Conservation (phyloP, 2,329 filamentous ascomycete genomes). For the Tolypocladium ovalisporum region DNA sequence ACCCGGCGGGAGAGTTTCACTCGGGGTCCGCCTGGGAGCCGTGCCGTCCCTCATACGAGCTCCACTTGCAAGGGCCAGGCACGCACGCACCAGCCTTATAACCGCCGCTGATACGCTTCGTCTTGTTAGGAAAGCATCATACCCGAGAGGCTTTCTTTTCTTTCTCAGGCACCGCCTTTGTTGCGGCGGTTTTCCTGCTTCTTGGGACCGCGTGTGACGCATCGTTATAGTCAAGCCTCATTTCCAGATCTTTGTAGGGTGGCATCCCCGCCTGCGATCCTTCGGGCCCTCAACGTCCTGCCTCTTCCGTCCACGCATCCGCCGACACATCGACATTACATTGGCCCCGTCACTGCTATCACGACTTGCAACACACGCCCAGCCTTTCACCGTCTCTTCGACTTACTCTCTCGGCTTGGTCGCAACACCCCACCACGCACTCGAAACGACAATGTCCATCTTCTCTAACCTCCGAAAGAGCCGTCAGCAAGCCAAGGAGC, state of each 20-base stretch:
- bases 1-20: neutral
- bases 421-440: neutral
- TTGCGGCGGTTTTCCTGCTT: neutral
- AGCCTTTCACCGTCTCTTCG: neutral
- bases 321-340: neutral
- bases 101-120: neutral
- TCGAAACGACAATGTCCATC: conserved; percentile 38
- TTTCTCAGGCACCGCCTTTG: neutral
- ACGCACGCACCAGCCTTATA: neutral
- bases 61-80: neutral
- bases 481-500: conserved; percentile 44
- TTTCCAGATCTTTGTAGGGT: neutral
- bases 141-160: neutral
- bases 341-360: neutral
- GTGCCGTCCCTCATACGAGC: conserved; percentile 2
- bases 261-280: neutral
- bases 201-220: neutral
- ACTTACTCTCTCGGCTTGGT: neutral
- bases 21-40: neutral
- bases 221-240: neutral
- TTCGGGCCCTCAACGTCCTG: neutral
- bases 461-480: conserved; percentile 42
- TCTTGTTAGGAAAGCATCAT: neutral
- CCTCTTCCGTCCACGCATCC: neutral
- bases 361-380: neutral